Percentiles rank a stretch among this genome's conserved stretches.
Conservation (phyloP, 768 basidiomycete species). For the Rhizopogon vulgaris region DNA sequence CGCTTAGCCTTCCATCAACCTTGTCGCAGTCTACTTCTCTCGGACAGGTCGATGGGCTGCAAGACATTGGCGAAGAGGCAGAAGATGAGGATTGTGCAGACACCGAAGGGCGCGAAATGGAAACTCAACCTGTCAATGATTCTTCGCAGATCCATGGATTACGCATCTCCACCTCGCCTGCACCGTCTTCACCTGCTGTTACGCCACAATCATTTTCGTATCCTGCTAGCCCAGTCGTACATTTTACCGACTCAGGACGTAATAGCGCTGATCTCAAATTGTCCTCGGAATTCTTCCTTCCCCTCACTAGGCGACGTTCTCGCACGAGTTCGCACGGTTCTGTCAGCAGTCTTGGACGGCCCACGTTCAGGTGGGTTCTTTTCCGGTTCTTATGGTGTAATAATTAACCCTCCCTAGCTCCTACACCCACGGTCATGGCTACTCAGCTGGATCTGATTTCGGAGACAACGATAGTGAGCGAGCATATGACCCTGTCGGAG, state of each 20-base stretch:
- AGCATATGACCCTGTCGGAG: conserved; percentile 47
- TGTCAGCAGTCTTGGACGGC: conserved; percentile 19
- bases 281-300: conserved; percentile 15
- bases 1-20: conserved; percentile 32
- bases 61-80: conserved; percentile 42
- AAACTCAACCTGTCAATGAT: conserved; percentile 13
- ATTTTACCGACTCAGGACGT: conserved; percentile 11
- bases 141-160: conserved; percentile 48
- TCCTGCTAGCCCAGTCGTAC: conserved; percentile 15
- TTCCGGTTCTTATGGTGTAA: background rate
- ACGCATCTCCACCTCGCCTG: conserved; percentile 43
- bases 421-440: conserved; percentile 4
- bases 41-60: conserved; percentile 32
- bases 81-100: conserved; percentile 46
- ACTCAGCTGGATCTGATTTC: conserved; percentile 11
- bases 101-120: conserved; percentile 11
- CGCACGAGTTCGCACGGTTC: conserved; percentile 21
- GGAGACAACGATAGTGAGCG: conserved; percentile 24
- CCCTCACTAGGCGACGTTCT: conserved; percentile 18
- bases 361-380: conserved; percentile 15
- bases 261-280: conserved; percentile 20
- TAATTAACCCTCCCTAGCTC: conserved; percentile 6
- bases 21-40: conserved; percentile 21
- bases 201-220: conserved; percentile 21
- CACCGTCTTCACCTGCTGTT: conserved; percentile 21